A percentile compares a stretch with the other conserved stretches of the same genome.
phyloP scores from a whole-genome alignment of 2,329 filamentous ascomycete genomes.

The Ophiostoma ips region DNA sequence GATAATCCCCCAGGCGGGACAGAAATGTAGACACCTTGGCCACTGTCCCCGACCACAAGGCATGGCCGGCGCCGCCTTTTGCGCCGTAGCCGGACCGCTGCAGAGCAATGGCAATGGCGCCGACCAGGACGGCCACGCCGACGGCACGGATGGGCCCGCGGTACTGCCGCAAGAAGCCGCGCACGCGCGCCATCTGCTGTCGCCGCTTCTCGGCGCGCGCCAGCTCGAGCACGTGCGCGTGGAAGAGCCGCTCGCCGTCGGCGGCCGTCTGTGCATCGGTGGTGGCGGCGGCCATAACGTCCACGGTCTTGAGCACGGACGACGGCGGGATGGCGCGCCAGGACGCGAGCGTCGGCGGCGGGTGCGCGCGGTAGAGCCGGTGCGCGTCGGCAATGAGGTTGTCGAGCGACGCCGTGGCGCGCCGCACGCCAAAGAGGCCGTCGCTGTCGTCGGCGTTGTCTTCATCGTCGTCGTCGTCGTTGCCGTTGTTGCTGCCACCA shows the following conservation, averaged over 20 bases:
- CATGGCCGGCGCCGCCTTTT: constrained; percentile 9
- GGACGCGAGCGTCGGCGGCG: constrained; percentile 55
- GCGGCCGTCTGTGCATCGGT: constrained; percentile 34
- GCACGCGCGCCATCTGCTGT: constrained; percentile 29
- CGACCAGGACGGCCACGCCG: constrained; percentile 53
- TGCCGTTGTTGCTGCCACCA: not conserved
- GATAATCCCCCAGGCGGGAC: constrained; percentile 8
- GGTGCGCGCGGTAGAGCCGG: constrained; percentile 47
- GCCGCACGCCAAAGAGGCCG: too few relatives aligned
- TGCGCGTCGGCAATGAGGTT: constrained; percentile 54
- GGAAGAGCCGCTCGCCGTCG: constrained; percentile 55
- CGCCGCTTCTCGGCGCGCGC: constrained; percentile 46
- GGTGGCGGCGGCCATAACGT: constrained; percentile 24
- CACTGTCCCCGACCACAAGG: constrained; percentile 11
- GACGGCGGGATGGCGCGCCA: constrained; percentile 61
- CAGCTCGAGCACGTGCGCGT: constrained; percentile 60
- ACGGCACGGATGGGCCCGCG: constrained; percentile 47
- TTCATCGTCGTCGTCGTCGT: constrained; percentile 48
- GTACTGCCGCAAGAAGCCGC: constrained; percentile 41
- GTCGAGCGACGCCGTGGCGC: constrained; percentile 52
- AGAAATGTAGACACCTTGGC: constrained; percentile 13
- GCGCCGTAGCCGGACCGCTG: constrained; percentile 29
- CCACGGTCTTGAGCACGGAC: constrained; percentile 78
- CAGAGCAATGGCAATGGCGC: constrained; percentile 53
- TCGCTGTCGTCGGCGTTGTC: not conserved